phyloP scores from a whole-genome alignment of 2,329 filamentous ascomycete species.

The Aspergillus costaricaensis region DNA sequence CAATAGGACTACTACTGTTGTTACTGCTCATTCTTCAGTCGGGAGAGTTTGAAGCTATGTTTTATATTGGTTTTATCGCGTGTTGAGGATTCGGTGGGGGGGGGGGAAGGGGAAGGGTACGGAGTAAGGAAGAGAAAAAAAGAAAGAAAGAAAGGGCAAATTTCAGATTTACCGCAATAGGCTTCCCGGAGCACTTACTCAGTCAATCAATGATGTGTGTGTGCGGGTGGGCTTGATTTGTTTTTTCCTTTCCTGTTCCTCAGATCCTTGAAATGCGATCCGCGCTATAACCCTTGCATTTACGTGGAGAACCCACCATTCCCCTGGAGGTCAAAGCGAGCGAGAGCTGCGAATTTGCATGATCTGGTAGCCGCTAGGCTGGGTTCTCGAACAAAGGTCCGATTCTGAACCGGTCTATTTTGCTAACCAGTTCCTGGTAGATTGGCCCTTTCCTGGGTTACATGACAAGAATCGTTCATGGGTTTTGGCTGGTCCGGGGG shows the following conservation, averaged over 20 bases:
- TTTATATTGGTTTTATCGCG: not conserved
- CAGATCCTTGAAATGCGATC: conserved; percentile 17
- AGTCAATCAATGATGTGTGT: too few species aligned
- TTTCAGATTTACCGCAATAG: not conserved
- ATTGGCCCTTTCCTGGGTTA: conserved; percentile 3
- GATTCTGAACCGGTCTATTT: conserved; percentile 20
- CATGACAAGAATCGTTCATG: conserved; percentile 11
- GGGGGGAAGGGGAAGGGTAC: not conserved
- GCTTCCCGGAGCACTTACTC: not conserved
- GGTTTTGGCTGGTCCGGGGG: conserved; percentile 14
- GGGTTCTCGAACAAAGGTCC: conserved; percentile 16
- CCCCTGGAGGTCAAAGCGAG: conserved; percentile 12
- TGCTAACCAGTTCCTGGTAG: conserved; percentile 11
- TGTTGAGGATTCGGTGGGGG: not conserved
- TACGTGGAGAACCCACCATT: not conserved
- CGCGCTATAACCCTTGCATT: conserved; percentile 22
- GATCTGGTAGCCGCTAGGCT: conserved; percentile 15
- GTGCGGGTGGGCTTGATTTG: too few species aligned
- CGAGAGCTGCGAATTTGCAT: conserved; percentile 14
- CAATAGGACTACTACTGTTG: not conserved
- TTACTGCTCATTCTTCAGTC: not conserved
- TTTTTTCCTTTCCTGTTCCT: not conserved
- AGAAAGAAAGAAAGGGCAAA: not conserved
- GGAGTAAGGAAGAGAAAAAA: not conserved
- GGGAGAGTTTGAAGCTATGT: conserved; percentile 1